phyloP scores from a whole-genome alignment of 768 basidiomycete genomes.

The Floccularia luteovirens region DNA sequence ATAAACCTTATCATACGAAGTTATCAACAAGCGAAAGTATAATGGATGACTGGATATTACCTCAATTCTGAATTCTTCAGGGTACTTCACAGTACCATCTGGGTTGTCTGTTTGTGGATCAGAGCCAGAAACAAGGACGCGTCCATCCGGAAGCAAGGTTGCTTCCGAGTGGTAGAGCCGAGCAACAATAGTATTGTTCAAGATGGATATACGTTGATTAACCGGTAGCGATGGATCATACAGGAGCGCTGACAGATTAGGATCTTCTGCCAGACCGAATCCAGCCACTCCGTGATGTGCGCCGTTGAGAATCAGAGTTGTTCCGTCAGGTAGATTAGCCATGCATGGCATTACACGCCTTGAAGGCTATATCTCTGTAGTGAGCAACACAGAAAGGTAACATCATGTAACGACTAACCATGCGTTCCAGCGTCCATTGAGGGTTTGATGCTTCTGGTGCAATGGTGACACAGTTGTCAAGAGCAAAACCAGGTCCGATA shows the following conservation, averaged over 20 bases:
- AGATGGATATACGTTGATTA: constrained; percentile 56
- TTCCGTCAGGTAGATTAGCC: constrained; percentile 66
- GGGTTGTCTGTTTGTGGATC: constrained; percentile 50
- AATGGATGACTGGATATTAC: constrained; percentile 10
- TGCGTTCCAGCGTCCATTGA: constrained; percentile 69
- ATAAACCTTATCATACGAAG: constrained; percentile 46
- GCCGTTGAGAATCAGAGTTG: constrained; percentile 71
- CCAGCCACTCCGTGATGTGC: constrained; percentile 65
- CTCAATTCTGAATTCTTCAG: constrained; percentile 71
- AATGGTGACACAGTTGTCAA: constrained; percentile 70
- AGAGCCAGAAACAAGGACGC: constrained; percentile 70
- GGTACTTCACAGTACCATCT: constrained; percentile 39
- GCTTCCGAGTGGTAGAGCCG: constrained; percentile 77
- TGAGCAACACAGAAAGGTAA: background rate
- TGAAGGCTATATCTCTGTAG: constrained; percentile 41
- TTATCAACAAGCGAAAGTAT: background rate
- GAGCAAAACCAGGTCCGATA: constrained; percentile 36
- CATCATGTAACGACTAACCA: constrained; percentile 38
- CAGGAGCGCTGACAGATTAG: constrained; percentile 57
- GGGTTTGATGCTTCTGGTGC: constrained; percentile 55
- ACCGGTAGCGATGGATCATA: constrained; percentile 61
- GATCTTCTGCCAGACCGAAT: constrained; percentile 60
- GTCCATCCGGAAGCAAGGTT: constrained; percentile 66
- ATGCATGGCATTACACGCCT: constrained; percentile 74
- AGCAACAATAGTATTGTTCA: constrained; percentile 61